phyloP scores from a whole-genome alignment of 305 asterid species.

The Solanum hybrid region DNA sequence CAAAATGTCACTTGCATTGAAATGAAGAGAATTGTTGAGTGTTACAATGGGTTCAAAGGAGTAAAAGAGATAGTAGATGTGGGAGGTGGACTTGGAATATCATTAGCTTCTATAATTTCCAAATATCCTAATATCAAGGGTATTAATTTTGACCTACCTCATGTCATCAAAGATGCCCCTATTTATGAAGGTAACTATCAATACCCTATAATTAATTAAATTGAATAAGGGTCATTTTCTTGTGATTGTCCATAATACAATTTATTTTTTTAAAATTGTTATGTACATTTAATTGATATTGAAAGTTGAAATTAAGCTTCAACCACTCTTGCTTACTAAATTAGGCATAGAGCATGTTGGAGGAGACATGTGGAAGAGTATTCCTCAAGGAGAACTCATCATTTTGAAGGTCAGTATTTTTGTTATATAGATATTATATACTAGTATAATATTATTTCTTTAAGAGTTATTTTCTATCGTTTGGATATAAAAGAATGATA shows the following conservation, averaged over 20 bases:
- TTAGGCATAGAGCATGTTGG: slow-evolving; percentile 22
- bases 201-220: background rate
- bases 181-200: slow-evolving; percentile 4
- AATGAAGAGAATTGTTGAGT: slow-evolving; percentile 24
- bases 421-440: background rate
- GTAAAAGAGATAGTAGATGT: slow-evolving; percentile 15
- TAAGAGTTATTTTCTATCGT: background rate
- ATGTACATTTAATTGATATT: background rate
- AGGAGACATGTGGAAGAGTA: slow-evolving; percentile 26
- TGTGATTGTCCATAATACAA: background rate
- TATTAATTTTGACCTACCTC: slow-evolving; percentile 22
- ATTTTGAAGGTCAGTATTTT: slow-evolving; percentile 21
- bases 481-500: background rate
- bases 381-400: slow-evolving; percentile 21
- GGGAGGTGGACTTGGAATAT: slow-evolving; percentile 25
- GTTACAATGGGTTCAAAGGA: slow-evolving; percentile 21
- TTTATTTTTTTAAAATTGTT: background rate
- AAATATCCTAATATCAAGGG: slow-evolving; percentile 20
- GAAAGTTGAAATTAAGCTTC: background rate
- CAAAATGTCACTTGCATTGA: slow-evolving; percentile 12
- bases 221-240: background rate
- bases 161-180: slow-evolving; percentile 22
- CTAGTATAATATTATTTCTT: background rate
- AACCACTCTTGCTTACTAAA: background rate
- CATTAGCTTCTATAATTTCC: slow-evolving; percentile 9